Conservation (phyloP, 2,329 filamentous ascomycete species). For the Hypomyces rosellus region DNA sequence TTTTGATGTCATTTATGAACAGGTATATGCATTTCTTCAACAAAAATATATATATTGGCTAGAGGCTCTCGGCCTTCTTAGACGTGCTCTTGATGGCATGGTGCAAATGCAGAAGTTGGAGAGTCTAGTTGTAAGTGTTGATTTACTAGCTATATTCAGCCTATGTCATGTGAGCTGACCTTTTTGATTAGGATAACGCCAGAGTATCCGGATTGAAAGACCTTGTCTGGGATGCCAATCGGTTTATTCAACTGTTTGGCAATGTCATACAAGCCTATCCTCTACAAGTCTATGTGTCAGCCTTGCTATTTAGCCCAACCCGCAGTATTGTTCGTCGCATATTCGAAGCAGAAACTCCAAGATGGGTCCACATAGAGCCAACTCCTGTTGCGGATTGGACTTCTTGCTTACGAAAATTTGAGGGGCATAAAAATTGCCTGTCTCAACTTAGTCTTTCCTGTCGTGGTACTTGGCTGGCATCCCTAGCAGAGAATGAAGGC, state of each 20-base stretch:
- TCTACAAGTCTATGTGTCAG: conserved; percentile 28
- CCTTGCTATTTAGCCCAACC: conserved; percentile 25
- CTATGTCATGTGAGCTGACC: not conserved
- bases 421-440: not conserved
- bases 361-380: not conserved
- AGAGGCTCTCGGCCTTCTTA: conserved; percentile 33
- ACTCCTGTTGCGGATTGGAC: not conserved
- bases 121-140: conserved; percentile 6
- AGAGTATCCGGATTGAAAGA: not conserved
- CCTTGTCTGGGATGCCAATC: conserved; percentile 22
- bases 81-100: conserved; percentile 16
- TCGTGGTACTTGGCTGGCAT: too few species aligned
- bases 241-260: conserved; percentile 21
- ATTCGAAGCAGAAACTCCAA: conserved; percentile 10
- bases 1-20: conserved; percentile 15
- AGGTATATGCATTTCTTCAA: conserved; percentile 27
- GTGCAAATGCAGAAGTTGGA: conserved; percentile 7
- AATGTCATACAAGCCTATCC: conserved; percentile 20
- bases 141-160: accelerated
- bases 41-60: conserved; percentile 37
- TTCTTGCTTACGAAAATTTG: not conserved
- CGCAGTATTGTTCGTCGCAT: conserved; percentile 14
- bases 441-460: too few species aligned
- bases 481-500: too few species aligned
- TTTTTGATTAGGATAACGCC: not conserved